Evolutionary conservation across 164 flowering plant genomes (phyloP), one percentile per base, ranked within the genome.

Genomic region (Akebia trifoliata): DNA sequence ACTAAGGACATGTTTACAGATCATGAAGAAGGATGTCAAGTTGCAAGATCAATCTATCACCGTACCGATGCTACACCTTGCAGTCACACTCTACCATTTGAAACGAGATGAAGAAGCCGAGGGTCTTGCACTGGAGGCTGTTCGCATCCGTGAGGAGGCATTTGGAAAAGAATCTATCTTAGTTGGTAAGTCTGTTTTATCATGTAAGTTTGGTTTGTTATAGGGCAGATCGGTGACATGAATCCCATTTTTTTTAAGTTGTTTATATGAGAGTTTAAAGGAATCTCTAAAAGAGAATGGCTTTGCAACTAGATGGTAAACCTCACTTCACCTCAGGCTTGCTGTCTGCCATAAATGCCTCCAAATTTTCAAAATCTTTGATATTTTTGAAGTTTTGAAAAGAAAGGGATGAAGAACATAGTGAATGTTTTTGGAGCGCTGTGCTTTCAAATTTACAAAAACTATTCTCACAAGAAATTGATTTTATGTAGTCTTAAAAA

Each of bases 41-140:
- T 77, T 81, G 8, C 80, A 82, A 18, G 84, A 89, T 63, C 93
- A 67, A 46, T 79, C 95, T 54, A 68, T 87, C 59, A 70, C 82
- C 31, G 76, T 81, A 48, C 96, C 96, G 6, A 85, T 87, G 96
- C 55, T 92, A 69, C 76, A 82, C 65, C 87, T 92, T 56, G 95
- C 95, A 1, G 78, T 87, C 47, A 79, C 85, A 54, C 91, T 89
- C 36, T 87, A 72, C 72, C 72, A 83, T 59, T 59, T 93, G 56
- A 76, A 72, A 15, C 78, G 60, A 42, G 80, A 84, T 50, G 81
- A 81, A 66, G 95, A 93, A 65, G 97, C 98, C 3, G 94, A 89
- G 74, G 38, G 59, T 48, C 75, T 85, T 21, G 86, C 90, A 0
- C 55, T 76, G 31, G 75, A 82, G 66, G 97, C 61, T 42, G 54